Evolutionary conservation across 257 asterid species (phyloP).

Genomic region (Fraxinus americana): DNA sequence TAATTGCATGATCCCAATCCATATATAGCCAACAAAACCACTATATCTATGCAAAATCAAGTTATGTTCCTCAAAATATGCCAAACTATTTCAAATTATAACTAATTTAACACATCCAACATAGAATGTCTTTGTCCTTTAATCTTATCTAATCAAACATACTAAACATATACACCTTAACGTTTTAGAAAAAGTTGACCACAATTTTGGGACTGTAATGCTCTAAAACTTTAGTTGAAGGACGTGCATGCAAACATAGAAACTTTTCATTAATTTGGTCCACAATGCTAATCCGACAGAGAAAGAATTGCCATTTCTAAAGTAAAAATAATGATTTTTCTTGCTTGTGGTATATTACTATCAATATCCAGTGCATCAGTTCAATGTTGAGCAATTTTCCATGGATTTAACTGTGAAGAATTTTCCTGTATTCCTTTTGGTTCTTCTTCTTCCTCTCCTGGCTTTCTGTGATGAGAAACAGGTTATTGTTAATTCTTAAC

Average conservation of each 20-base stretch:
- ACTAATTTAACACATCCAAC: too few relatives aligned
- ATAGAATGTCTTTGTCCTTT: too few relatives aligned
- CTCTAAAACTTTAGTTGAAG: not conserved
- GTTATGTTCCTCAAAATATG: too few relatives aligned
- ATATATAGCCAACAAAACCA: not conserved
- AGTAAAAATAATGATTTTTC: not conserved
- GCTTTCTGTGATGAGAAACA: constrained; percentile 53
- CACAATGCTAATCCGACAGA: not conserved
- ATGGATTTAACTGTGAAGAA: constrained; percentile 37
- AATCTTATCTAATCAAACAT: too few relatives aligned
- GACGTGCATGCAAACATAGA: not conserved
- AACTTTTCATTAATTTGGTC: not conserved
- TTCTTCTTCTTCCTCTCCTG: constrained; percentile 46
- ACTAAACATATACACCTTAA: too few relatives aligned
- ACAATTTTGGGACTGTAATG: not conserved
- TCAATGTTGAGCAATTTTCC: constrained; percentile 19
- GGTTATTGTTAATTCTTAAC: constrained; percentile 33
- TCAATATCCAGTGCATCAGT: constrained; percentile 21
- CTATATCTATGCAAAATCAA: not conserved
- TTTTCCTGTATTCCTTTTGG: constrained; percentile 18
- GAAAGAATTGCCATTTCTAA: not conserved
- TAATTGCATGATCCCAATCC: too few relatives aligned
- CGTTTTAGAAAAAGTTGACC: not conserved
- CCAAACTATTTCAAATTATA: too few relatives aligned
- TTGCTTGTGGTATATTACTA: not conserved